Percentiles rank a stretch among this genome's conserved stretches.
Conservation (phyloP, 2,329 filamentous ascomycete genomes). For the Talaromyces verruculosus region DNA sequence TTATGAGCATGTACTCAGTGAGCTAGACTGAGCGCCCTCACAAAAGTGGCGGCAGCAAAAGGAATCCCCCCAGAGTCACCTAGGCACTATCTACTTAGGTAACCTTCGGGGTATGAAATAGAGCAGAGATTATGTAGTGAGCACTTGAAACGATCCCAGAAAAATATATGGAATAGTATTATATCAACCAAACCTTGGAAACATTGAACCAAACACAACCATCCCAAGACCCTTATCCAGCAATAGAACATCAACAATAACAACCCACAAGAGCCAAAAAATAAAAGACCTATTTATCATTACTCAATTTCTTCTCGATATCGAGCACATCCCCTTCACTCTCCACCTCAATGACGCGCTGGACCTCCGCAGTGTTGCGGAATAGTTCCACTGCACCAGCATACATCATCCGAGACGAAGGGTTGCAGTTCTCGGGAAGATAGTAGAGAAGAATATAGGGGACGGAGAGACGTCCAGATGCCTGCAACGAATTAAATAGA, state of each 20-base stretch:
- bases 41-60: too few relatives aligned
- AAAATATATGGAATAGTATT: background rate
- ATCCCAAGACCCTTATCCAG: background rate
- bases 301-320: slow-evolving; percentile 66
- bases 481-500: slow-evolving; percentile 48
- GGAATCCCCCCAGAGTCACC: too few relatives aligned
- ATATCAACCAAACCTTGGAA: background rate
- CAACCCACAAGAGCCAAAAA: background rate
- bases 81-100: too few relatives aligned
- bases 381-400: slow-evolving; percentile 94
- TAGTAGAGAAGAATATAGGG: slow-evolving; percentile 96
- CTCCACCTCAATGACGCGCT: slow-evolving; percentile 80
- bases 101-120: background rate
- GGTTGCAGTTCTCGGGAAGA: slow-evolving; percentile 87
- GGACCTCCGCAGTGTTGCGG: slow-evolving; percentile 89
- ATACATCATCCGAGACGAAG: slow-evolving; percentile 86
- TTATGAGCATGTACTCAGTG: background rate
- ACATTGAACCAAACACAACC: too few relatives aligned
- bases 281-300: slow-evolving; percentile 25
- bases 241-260: background rate
- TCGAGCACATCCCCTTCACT: slow-evolving; percentile 76
- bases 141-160: background rate
- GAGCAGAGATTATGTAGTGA: background rate
- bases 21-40: too few relatives aligned
- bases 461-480: slow-evolving; percentile 78